phyloP scores from a whole-genome alignment of 306 rosid genomes.

The Alnus glutinosa region DNA sequence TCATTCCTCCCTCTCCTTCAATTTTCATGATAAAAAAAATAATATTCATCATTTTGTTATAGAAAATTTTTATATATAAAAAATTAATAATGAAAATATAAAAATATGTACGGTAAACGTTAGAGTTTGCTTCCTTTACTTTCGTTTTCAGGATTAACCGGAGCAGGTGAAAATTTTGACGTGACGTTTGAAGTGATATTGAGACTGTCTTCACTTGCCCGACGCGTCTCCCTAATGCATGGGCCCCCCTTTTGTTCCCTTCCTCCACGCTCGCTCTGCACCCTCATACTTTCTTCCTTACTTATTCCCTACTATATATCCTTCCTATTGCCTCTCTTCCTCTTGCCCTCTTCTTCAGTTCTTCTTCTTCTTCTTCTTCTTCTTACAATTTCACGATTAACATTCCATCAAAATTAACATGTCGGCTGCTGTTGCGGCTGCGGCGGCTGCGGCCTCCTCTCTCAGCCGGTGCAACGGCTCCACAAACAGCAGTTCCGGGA shows the following conservation, averaged over 20 bases:
- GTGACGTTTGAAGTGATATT: slow-evolving; percentile 37
- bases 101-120: too few species aligned
- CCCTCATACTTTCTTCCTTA: too few species aligned
- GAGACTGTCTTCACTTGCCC: slow-evolving; percentile 23
- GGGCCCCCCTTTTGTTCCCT: slow-evolving; percentile 37
- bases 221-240: slow-evolving; percentile 32
- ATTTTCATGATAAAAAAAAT: too few species aligned
- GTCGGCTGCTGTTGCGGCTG: slow-evolving; percentile 39
- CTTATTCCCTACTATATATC: neutral
- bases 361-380: too few species aligned
- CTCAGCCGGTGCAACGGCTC: slow-evolving; percentile 16
- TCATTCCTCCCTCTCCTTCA: too few species aligned
- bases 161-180: slow-evolving; percentile 2
- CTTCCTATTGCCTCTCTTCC: neutral
- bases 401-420: neutral
- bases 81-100: too few species aligned
- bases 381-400: too few species aligned
- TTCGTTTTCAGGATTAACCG: too few species aligned
- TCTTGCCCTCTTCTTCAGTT: neutral
- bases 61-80: too few species aligned
- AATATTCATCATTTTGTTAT: too few species aligned
- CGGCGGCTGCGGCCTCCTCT: slow-evolving; percentile 32
- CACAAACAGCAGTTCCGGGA: slow-evolving; percentile 11
- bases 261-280: too few species aligned
- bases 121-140: too few species aligned